phyloP scores from a whole-genome alignment of 495 filamentous ascomycete species.

The Pyronema domesticum region DNA sequence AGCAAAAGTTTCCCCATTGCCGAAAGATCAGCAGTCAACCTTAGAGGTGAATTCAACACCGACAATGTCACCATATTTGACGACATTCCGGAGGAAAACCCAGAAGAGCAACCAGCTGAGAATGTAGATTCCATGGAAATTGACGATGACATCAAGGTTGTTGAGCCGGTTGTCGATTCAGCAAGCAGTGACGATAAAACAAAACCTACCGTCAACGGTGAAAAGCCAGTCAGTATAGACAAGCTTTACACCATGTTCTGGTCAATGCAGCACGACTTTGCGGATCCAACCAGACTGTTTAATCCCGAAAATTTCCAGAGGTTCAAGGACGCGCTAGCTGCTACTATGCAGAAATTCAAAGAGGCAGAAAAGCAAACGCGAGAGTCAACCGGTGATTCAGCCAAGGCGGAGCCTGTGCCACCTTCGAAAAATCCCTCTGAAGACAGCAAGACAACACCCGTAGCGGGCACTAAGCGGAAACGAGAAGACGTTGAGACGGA shows the following conservation, averaged over 20 bases:
- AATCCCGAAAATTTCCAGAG: constrained; percentile 44
- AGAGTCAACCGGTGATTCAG: constrained; percentile 12
- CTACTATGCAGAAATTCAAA: constrained; percentile 63
- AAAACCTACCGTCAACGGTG: constrained; percentile 16
- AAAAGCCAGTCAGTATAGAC: constrained; percentile 45
- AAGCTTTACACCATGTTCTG: constrained; percentile 83
- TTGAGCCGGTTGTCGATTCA: constrained; percentile 5
- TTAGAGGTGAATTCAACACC: constrained; percentile 85
- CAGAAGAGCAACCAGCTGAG: constrained; percentile 25
- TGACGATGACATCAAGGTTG: constrained; percentile 25
- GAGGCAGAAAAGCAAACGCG: constrained; percentile 48
- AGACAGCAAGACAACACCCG: constrained; percentile 32
- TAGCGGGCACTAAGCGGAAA: constrained; percentile 50
- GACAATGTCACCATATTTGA: constrained; percentile 90
- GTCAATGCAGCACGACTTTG: constrained; percentile 79
- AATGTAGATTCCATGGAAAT: constrained; percentile 45
- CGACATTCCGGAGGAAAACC: constrained; percentile 31
- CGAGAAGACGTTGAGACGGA: constrained; percentile 44
- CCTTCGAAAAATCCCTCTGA: constrained; percentile 36
- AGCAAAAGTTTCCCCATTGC: constrained; percentile 93
- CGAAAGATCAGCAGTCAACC: constrained; percentile 91
- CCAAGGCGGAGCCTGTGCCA: constrained; percentile 22
- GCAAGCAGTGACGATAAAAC: constrained; percentile 24
- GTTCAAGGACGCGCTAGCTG: constrained; percentile 65
- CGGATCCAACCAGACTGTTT: constrained; percentile 70